phyloP scores from a whole-genome alignment of 768 basidiomycete species.

The Amylocystis lapponica region DNA sequence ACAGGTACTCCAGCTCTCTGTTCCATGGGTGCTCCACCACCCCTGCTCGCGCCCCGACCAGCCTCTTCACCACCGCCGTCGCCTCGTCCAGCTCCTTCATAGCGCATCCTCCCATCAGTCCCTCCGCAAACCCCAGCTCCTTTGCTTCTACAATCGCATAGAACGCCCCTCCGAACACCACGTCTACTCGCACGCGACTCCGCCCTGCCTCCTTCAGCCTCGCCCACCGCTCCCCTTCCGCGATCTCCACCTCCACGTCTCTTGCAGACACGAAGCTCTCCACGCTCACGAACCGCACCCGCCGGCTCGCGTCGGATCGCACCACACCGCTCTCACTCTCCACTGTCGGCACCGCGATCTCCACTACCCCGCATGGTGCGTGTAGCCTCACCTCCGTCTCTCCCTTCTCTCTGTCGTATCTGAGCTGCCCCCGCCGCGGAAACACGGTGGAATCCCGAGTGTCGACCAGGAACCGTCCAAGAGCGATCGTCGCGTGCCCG shows the following conservation, averaged over 20 bases:
- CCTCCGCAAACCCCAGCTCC: constrained; percentile 30
- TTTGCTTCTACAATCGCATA: constrained; percentile 31
- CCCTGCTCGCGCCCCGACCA: constrained; percentile 16
- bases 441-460: constrained; percentile 29
- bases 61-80: constrained; percentile 23
- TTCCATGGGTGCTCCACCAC: constrained; percentile 27
- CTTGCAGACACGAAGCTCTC: constrained; percentile 28
- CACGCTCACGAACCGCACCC: constrained; percentile 32
- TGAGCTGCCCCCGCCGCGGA: constrained; percentile 22
- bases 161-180: constrained; percentile 36
- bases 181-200: constrained; percentile 23
- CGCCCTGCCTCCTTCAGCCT: constrained; percentile 12
- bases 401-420: constrained; percentile 14
- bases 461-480: constrained; percentile 35
- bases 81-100: constrained; percentile 26
- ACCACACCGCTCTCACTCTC: constrained; percentile 7
- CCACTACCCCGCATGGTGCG: constrained; percentile 34
- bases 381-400: constrained; percentile 26
- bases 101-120: constrained; percentile 9
- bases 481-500: constrained; percentile 36
- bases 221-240: constrained; percentile 22
- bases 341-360: constrained; percentile 25
- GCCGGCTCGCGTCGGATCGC: constrained; percentile 23
- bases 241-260: constrained; percentile 25
- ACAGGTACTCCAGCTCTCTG: constrained; percentile 30